Percentiles rank a stretch among this genome's conserved stretches.
These are phyloP conservation scores for Metroxylon sagu DNA, from an alignment of 176 grass and related monocot genomes.

Conservation along the genomic window DNA sequence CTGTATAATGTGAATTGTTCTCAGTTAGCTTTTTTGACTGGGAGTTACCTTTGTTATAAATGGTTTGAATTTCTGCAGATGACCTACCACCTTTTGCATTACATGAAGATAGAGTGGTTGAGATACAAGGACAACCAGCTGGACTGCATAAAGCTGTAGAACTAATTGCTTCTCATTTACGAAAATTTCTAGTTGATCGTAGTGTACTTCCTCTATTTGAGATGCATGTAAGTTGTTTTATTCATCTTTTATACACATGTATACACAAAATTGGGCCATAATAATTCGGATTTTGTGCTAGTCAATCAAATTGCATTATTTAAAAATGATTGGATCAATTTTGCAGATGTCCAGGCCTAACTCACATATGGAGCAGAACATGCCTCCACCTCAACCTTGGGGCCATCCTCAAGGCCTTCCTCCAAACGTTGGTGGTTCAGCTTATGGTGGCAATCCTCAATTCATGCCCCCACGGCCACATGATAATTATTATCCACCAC, in stretches of 20 bases:
- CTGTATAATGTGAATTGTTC: too few relatives aligned
- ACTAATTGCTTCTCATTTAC: constrained; percentile 52
- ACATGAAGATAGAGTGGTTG: constrained; percentile 50
- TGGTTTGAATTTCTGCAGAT: too few relatives aligned
- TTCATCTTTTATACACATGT: too few relatives aligned
- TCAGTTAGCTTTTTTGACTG: too few relatives aligned
- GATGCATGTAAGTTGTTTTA: too few relatives aligned
- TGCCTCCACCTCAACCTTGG: constrained; percentile 80
- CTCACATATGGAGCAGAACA: constrained; percentile 63
- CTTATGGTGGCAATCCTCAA: constrained; percentile 67
- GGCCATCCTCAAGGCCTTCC: constrained; percentile 54
- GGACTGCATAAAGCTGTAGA: constrained; percentile 40
- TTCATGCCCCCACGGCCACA: constrained; percentile 74
- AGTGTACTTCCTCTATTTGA: constrained; percentile 56
- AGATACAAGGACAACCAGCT: constrained; percentile 44
- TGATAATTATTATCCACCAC: constrained; percentile 65
- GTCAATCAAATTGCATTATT: too few relatives aligned
- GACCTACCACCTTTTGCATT: constrained; percentile 42
- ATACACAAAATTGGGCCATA: too few relatives aligned
- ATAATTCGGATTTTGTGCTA: too few relatives aligned
- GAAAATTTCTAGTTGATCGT: constrained; percentile 60
- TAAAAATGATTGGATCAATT: neutral
- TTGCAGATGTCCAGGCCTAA: constrained; percentile 58
- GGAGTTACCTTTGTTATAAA: too few relatives aligned
- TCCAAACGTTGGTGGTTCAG: constrained; percentile 38